Evolutionary conservation across 2,329 filamentous ascomycete species (phyloP), one percentile per base, ranked within the genome.

Genomic region (Trichoderma asperellum): DNA sequence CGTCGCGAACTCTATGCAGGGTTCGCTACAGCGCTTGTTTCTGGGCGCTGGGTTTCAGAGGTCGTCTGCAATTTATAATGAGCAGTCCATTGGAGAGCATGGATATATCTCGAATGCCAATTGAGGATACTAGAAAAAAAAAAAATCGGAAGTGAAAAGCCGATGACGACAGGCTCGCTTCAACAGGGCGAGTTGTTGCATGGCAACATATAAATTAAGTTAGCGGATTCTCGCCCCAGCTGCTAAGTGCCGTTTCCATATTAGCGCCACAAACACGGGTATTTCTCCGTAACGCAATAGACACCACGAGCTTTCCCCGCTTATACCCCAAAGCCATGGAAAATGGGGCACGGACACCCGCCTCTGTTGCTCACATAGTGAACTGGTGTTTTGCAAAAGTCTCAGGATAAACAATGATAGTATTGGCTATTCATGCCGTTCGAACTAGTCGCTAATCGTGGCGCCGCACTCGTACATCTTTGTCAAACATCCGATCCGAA

Each of bases 111-210:
- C 12, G 18, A n/a, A 21, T 60, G 64, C 43, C 64, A 68, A 60
- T 29, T 8, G 43, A 24, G 21, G 53, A 14, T 6, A 21, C 18
- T 32, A 16, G 53, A 11, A 57, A 60, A 11, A 57, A 11, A 3
- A 24, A 40, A 32, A 49, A 47, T 40, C 24, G 32, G 10, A 29
- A 16, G n/a, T n/a, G 12, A 21, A 49, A 21, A 16, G 49, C 66
- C 29, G 58, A 40, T 68, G 66, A 68, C 49, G 66, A 68, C 66
- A 68, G 56, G n/a, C 61, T 64, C 49, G 10, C 24, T 18, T 5
- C 60, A 63, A 52, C 24, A 34, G 29, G 34, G 61, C 47, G 43
- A 18, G n/a, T 43, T 35, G 6, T 67, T 34, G 63, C 63, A 58
- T 57, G 55, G 40, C 49, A 32, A 18, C 34, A 27, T 53, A 43